A percentile compares a stretch with the other conserved stretches of the same genome.
Conservation (phyloP, 2,329 filamentous ascomycete genomes). For the Aphanoascus verrucosus region DNA sequence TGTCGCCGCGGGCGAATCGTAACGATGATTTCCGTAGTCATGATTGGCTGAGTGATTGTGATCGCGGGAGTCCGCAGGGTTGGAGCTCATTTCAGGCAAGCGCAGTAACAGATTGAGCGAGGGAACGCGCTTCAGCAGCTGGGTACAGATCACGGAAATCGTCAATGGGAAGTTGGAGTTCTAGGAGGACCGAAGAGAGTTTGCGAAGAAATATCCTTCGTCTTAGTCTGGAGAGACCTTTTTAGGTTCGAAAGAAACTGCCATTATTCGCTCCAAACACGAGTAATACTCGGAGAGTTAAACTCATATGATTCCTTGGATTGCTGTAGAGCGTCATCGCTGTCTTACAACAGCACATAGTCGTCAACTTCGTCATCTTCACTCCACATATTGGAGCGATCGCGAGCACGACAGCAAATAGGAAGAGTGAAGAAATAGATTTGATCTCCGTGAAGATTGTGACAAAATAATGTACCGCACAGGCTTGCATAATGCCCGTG, state of each 20-base stretch:
- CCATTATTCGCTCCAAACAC: neutral
- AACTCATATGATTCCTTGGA: neutral
- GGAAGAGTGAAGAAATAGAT: no score
- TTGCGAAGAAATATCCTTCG: neutral
- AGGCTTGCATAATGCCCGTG: no score
- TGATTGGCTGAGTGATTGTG: neutral
- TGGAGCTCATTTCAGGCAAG: constrained; percentile 1
- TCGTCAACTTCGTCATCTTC: neutral
- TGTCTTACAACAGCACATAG: neutral
- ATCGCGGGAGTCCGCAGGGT: neutral
- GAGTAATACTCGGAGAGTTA: neutral
- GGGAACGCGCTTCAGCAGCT: neutral
- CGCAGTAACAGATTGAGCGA: neutral
- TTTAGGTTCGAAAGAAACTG: neutral
- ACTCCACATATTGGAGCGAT: neutral
- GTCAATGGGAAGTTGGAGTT: no score
- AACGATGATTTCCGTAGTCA: neutral
- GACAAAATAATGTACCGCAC: no score
- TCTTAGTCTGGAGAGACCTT: neutral
- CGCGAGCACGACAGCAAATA: neutral
- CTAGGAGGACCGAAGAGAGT: neutral
- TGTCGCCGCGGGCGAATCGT: neutral
- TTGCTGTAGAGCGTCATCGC: neutral
- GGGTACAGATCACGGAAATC: neutral
- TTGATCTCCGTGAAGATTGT: no score